Evolutionary conservation across 495 filamentous ascomycete genomes (phyloP), one percentile per base, ranked within the genome.

Genomic region (Penicillium longicatenatum): DNA sequence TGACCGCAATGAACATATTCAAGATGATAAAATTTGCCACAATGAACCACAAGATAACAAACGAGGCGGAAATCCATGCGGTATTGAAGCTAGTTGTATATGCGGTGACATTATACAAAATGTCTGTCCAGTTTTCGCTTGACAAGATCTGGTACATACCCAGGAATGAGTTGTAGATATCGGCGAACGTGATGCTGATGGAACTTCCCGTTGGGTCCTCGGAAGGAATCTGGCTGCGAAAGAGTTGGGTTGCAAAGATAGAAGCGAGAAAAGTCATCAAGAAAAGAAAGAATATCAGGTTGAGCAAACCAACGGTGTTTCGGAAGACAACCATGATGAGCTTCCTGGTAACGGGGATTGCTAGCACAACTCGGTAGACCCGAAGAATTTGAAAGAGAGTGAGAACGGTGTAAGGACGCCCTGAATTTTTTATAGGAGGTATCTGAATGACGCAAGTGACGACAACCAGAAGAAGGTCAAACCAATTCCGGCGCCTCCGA

Each of bases 1-100:
- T 97, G 75, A 99, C 94, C 75, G 94, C 94, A 89, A 99, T 99
- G 76, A 99, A 99, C 94, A 99, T 99, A 69, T 97, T 99, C 79
- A 99, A 78, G 45, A 98, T 83, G 76, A 99, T 97, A 68, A 98
- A 97, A 66, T 92, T 95, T 24, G 90, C 83, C 19, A 99, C 82
- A 60, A 97, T 93, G 69, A 96, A 97, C 94, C 94, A 99, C 57
- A 92, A 76, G 51, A 96, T 89, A 64, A 98, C 81, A 67, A 99
- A 99, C 4, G 89, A 82, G 37, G 95, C 93, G 12, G 90, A 92
- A 46, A 97, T 92, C 95, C 95, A 99, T n/a, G 88, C 82, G 8
- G 90, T 93, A 42, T 82, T 78, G 55, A 77, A 84, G 0, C 60
- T 37, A 6, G 69, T 77, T 2, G 90, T 86, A 58, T 84, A 86